Base-by-base conservation (phyloP, 345 rosid genomes). In the Brassica juncea region DNA sequence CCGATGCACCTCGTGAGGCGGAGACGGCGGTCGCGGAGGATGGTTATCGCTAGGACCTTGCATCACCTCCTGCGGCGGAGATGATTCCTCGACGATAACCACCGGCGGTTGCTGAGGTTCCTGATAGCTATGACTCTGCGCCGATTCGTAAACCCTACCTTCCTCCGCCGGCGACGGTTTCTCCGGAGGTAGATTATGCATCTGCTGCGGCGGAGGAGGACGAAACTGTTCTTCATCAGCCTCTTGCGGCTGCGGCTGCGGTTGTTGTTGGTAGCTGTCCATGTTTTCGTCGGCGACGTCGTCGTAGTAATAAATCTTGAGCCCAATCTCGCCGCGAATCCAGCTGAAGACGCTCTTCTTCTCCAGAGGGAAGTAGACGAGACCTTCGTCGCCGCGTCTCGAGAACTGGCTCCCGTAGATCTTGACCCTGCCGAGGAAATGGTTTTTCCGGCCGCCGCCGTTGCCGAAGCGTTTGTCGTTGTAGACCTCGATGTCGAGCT, bases 291-390 rank as follows among this genome's bases (percentile, higher is more conserved):
- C 86, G 0, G 73, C 70, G 4, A 85, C 1, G 76, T 92, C 97
- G 71, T 94, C 99, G 76, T 84, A 92, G 59, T 92, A 90, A 79
- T 85, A 94, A 79, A 92, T 88, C 76, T 81, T 86, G 2, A 94
- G 79, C 9, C 97, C 97, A 75, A 94, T 87, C 87, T 91, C 97
- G 6, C 99, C 99, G 49, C 89, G 83, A 71, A 94, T 85, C 95
- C 97, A 94, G 82, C 97, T 91, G 66, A 94, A 92, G 0, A 94
- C 97, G 70, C 95, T 94, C 84, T 92, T 94, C 85, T 88, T 94
- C 87, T 94, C 99, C 77, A 94, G 75, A 4, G 88, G 85, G 71
- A 82, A 86, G 78, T 94, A 94, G 28, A 91, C 85, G 65, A 94
- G 78, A 5, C 97, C 97, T 81, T 91, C 97, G 8, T 92, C 91